Evolutionary conservation across 169 alveolate species (phyloP), one percentile per base, ranked within the genome.

Genomic region (Cyclospora cayetanensis): DNA sequence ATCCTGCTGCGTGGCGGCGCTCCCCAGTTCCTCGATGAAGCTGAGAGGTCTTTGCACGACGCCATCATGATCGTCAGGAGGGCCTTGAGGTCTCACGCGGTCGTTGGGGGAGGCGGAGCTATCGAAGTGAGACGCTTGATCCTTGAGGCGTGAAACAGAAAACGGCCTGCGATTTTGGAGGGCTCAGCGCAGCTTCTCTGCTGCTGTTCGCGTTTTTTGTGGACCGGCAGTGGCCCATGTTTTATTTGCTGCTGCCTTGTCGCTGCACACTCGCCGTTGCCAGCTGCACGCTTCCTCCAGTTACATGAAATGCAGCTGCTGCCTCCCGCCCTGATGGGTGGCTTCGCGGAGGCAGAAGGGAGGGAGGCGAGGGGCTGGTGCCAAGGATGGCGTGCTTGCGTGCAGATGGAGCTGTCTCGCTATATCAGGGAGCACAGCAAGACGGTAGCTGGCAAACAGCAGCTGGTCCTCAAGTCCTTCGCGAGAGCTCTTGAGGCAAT

Each of bases 91-190:
- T 96, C 98, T 42, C 91, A 97, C 37, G 95, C 95, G 53, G 97
- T 98, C 29, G 99, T 99, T 66, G 99, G 99, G 5, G 99, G 99
- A 35, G 99, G 99, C 18, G 99, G 99, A 1, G 99, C 99, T 15
- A 96, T 98, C 20, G 99, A 98, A 94, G 96, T 97, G 76, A 92
- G 20, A 34, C n/a, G 9, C 39, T 27, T 12, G 11, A n/a, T n/a
- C n/a, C n/a, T n/a, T n/a, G n/a, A n/a, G n/a, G n/a, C n/a, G n/a
- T n/a, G n/a, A n/a, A n/a, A n/a, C n/a, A n/a, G n/a, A n/a, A n/a
- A n/a, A n/a, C n/a, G n/a, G n/a, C n/a, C n/a, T n/a, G n/a, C n/a
- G n/a, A n/a, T n/a, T n/a, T n/a, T n/a, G n/a, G n/a, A n/a, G n/a
- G n/a, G n/a, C n/a, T n/a, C n/a, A n/a, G n/a, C n/a, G n/a, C n/a